A percentile compares a stretch with the other conserved stretches of the same genome.
Evolutionary conservation across 106 monocot genomes (phyloP).

Genomic region (Dendrobium catenatum): DNA sequence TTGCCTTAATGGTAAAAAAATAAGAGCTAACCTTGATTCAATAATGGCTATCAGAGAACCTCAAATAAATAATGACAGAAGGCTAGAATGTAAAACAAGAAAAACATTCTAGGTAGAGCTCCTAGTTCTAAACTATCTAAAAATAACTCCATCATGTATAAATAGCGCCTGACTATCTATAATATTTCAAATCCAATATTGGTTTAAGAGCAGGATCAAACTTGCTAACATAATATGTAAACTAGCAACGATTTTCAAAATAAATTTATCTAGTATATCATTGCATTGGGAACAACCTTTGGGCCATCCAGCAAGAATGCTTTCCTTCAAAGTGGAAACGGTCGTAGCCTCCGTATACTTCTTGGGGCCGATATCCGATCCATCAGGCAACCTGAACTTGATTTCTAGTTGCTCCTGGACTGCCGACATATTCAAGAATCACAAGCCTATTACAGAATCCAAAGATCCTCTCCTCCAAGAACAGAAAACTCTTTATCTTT

Average conservation of each 20-base stretch:
- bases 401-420: conserved; percentile 58
- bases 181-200: background rate
- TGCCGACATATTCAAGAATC: conserved; percentile 34
- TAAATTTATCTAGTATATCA: background rate
- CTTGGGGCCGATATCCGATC: conserved; percentile 73
- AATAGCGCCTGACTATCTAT: background rate
- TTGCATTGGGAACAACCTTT: conserved; percentile 31
- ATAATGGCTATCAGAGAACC: background rate
- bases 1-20: background rate
- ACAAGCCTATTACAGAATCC: background rate
- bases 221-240: background rate
- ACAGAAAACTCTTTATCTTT: background rate
- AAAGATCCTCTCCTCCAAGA: background rate
- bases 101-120: too few relatives aligned
- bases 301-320: conserved; percentile 75
- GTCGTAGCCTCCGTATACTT: conserved; percentile 52
- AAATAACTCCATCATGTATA: background rate
- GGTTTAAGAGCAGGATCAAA: background rate
- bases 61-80: background rate
- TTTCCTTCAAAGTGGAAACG: conserved; percentile 67
- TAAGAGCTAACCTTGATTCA: background rate
- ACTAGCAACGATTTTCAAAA: background rate
- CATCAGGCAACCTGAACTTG: conserved; percentile 64
- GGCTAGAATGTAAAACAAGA: background rate
- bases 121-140: too few relatives aligned